Evolutionary conservation across 352 stramenopile genomes (phyloP).

Genomic region (Phytophthora colocasiae): DNA sequence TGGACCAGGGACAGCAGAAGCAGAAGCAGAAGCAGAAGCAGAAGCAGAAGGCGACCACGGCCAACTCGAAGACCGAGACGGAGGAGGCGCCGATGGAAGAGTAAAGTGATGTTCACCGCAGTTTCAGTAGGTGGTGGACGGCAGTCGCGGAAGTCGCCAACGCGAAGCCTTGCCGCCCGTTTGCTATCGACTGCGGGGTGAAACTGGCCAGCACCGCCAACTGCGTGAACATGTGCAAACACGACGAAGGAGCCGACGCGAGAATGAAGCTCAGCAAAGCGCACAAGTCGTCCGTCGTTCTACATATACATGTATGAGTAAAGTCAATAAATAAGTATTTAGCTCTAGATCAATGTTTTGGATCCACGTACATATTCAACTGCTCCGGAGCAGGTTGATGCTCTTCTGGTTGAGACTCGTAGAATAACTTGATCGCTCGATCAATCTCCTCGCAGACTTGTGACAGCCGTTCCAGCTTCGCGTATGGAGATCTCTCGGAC

Average conservation of each 20-base stretch:
- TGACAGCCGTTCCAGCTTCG: conserved; percentile 58
- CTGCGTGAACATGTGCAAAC: conserved; percentile 62
- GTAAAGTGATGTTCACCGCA: conserved; percentile 23
- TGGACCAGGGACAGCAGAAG: no score
- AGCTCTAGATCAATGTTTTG: neutral
- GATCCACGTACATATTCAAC: conserved; percentile 46
- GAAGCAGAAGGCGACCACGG: no score
- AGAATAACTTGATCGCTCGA: conserved; percentile 50
- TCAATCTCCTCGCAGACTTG: conserved; percentile 57
- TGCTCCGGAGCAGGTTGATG: conserved; percentile 26
- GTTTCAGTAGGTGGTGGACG: conserved; percentile 47
- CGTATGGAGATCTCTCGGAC: conserved; percentile 59
- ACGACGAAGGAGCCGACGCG: conserved; percentile 49
- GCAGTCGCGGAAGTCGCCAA: conserved; percentile 57
- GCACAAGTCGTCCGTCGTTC: conserved; percentile 54
- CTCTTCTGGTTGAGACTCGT: conserved; percentile 28
- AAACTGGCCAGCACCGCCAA: conserved; percentile 68
- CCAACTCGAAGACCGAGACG: no score
- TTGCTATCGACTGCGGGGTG: conserved; percentile 34
- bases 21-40: no score
- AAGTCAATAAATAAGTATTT: conserved; percentile 1
- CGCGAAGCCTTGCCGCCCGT: conserved; percentile 58
- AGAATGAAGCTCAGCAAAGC: conserved; percentile 66
- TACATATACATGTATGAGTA: conserved; percentile 9
- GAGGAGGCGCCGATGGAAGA: no score